Evolutionary conservation across 768 basidiomycete genomes (phyloP).

Genomic region (Tulasnella calospora): DNA sequence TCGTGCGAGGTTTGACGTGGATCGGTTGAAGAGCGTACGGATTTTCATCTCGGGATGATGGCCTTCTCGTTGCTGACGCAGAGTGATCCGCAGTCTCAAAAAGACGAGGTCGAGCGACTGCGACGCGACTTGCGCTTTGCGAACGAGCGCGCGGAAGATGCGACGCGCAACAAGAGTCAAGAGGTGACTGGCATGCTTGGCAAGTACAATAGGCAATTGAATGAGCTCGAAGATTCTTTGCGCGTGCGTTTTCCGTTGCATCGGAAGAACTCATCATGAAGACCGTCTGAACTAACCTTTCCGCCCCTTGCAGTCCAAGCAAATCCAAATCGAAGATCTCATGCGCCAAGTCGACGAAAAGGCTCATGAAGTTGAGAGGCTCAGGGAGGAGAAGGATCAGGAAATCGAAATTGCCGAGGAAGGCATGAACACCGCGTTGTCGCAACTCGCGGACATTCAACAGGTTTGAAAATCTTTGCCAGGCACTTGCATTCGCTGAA

Average conservation of each 20-base stretch:
- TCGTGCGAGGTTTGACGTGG: conserved; percentile 89
- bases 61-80: neutral
- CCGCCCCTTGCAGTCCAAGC: conserved; percentile 64
- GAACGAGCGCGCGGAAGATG: conserved; percentile 96
- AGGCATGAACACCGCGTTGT: conserved; percentile 87
- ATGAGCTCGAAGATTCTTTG: conserved; percentile 93
- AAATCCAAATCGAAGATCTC: conserved; percentile 93
- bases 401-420: conserved; percentile 94
- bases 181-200: conserved; percentile 82
- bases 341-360: conserved; percentile 73
- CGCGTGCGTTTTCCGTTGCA: conserved; percentile 51
- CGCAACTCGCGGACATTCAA: conserved; percentile 79
- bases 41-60: neutral
- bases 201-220: conserved; percentile 94
- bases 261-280: neutral
- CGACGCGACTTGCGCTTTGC: conserved; percentile 91
- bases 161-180: conserved; percentile 82
- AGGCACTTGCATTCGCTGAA: neutral
- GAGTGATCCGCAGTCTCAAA: conserved; percentile 56
- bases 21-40: conserved; percentile 73
- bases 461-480: conserved; percentile 61
- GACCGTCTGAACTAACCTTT: neutral
- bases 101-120: conserved; percentile 88
- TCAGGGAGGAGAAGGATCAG: conserved; percentile 94
- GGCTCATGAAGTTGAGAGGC: conserved; percentile 66